Evolutionary conservation across 2,329 filamentous ascomycete species (phyloP).

Genomic region (Aspergillus quadricinctus): DNA sequence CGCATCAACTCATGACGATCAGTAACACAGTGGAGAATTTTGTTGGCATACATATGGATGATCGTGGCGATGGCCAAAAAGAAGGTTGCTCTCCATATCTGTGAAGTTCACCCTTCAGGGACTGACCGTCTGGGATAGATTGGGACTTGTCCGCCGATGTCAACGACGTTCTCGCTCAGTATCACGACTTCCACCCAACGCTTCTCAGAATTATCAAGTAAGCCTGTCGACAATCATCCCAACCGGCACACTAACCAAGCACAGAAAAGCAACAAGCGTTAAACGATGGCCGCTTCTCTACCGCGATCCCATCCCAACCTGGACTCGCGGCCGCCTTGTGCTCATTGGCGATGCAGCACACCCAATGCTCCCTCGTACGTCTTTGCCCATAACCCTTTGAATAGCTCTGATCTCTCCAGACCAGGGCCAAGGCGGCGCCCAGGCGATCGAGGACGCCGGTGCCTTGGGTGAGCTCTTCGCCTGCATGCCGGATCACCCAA

Average conservation of each 20-base stretch:
- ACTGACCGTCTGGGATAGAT: not conserved
- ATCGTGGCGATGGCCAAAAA: not conserved
- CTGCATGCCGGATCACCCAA: not conserved
- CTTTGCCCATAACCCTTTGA: not conserved
- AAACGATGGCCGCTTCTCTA: slow-evolving; percentile 23
- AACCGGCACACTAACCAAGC: not conserved
- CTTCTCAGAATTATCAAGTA: slow-evolving; percentile 3
- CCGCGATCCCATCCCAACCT: slow-evolving; percentile 23
- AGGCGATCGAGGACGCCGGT: slow-evolving; percentile 32
- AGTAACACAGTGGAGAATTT: slow-evolving; percentile 28
- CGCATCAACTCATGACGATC: not conserved
- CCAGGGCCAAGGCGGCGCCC: slow-evolving; percentile 29
- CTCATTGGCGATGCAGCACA: slow-evolving; percentile 34
- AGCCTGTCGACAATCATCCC: fast-evolving
- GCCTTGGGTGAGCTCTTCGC: slow-evolving; percentile 22
- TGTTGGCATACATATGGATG: slow-evolving; percentile 20
- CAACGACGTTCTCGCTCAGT: slow-evolving; percentile 3
- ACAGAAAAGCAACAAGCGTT: not conserved
- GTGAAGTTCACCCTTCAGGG: not conserved
- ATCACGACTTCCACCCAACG: slow-evolving; percentile 1
- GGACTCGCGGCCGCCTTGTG: slow-evolving; percentile 21
- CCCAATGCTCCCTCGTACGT: slow-evolving; percentile 14
- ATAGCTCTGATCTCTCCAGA: slow-evolving; percentile 12
- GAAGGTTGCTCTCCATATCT: slow-evolving; percentile 1
- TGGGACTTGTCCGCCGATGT: slow-evolving; percentile 2